These are phyloP conservation scores for Cryptosporidium ubiquitum DNA, from an alignment of 169 alveolate genomes.

Conservation along the genomic window DNA sequence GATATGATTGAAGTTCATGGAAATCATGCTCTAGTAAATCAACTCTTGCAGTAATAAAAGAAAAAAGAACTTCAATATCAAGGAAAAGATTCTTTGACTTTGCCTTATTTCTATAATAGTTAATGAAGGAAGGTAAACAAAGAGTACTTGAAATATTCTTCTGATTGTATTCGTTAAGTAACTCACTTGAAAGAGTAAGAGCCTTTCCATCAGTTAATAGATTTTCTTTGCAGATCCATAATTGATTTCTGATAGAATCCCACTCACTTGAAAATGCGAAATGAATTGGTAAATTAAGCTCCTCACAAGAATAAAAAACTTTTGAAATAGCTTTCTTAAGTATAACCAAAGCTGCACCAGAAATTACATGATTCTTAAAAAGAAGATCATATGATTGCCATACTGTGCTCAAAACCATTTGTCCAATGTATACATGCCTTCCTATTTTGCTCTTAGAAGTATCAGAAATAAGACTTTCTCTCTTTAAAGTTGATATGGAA, in stretches of 20 bases:
- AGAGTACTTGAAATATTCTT: background rate
- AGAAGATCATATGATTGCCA: slow-evolving; percentile 73
- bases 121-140: slow-evolving; percentile 17
- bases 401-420: slow-evolving; percentile 62
- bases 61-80: slow-evolving; percentile 64
- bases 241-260: slow-evolving; percentile 52
- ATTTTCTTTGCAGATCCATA: slow-evolving; percentile 39
- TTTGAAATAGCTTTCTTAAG: slow-evolving; percentile 62
- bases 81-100: slow-evolving; percentile 30
- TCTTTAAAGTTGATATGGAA: slow-evolving; percentile 29
- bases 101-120: slow-evolving; percentile 17
- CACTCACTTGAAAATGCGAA: slow-evolving; percentile 59
- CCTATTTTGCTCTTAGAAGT: slow-evolving; percentile 28
- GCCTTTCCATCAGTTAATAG: background rate
- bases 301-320: slow-evolving; percentile 55
- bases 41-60: slow-evolving; percentile 53
- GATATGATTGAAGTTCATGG: slow-evolving; percentile 63
- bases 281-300: slow-evolving; percentile 59
- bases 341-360: slow-evolving; percentile 71
- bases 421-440: slow-evolving; percentile 63
- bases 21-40: slow-evolving; percentile 54
- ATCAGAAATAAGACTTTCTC: slow-evolving; percentile 50
- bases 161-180: background rate
- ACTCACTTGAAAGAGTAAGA: background rate
- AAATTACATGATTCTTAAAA: slow-evolving; percentile 56